Percentiles rank a stretch among this genome's conserved stretches.
These are phyloP conservation scores for Tolypocladium pustulatum DNA, from an alignment of 2,329 filamentous ascomycete species.

Conservation along the genomic window DNA sequence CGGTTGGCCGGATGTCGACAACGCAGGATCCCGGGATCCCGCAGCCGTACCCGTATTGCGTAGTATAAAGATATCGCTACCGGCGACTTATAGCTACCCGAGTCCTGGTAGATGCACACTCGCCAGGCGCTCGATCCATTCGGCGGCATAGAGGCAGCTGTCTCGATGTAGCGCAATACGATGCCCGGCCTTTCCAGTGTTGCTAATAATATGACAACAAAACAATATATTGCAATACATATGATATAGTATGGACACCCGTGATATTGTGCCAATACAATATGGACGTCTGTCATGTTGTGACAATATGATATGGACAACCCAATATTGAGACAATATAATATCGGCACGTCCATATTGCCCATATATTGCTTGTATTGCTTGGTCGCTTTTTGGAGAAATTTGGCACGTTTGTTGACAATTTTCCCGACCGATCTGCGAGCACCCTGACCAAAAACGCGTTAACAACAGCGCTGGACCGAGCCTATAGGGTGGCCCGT, in stretches of 20 bases:
- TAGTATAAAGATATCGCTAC: too few relatives aligned
- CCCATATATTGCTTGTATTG: neutral
- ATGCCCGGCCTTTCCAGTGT: neutral
- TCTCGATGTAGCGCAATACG: too few relatives aligned
- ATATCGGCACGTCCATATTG: neutral
- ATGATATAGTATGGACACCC: neutral
- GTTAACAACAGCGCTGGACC: neutral
- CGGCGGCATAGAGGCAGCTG: too few relatives aligned
- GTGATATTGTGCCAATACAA: neutral
- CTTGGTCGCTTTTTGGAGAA: neutral
- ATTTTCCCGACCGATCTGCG: neutral
- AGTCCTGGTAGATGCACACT: too few relatives aligned
- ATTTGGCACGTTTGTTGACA: neutral
- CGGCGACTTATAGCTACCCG: too few relatives aligned
- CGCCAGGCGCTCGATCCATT: too few relatives aligned
- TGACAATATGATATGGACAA: constrained; percentile 2
- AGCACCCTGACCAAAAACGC: neutral
- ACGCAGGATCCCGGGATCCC: too few relatives aligned
- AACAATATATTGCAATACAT: constrained; percentile 4
- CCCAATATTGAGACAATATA: neutral
- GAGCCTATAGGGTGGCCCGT: neutral
- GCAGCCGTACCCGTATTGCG: too few relatives aligned
- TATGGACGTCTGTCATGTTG: neutral
- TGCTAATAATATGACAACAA: constrained; percentile 4
- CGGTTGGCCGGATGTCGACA: too few relatives aligned